Percentiles rank a stretch among this genome's conserved stretches.
Conservation (phyloP, 1,284 basidiomycete genomes). For the Ustilago sp. region DNA sequence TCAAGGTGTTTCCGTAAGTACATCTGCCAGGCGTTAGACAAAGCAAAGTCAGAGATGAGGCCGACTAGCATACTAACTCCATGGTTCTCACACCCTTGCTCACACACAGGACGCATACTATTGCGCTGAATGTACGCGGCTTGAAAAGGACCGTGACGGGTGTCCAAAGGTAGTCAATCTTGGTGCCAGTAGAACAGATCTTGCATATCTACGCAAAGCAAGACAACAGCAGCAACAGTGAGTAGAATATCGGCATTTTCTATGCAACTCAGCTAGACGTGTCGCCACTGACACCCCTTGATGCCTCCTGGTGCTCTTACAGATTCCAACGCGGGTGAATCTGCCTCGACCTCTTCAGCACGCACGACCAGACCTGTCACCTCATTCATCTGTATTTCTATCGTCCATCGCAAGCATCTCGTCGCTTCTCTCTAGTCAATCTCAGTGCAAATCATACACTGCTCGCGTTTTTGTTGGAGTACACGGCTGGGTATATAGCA, state of each 20-base stretch:
- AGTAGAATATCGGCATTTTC: conserved; percentile 2
- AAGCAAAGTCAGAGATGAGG: background rate
- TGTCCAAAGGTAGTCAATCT: conserved; percentile 99
- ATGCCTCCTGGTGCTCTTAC: background rate
- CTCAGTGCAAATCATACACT: background rate
- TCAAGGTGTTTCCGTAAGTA: conserved; percentile 63
- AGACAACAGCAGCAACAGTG: conserved; percentile 55
- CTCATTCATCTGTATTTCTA: conserved; percentile 35
- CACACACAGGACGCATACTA: conserved; percentile 66
- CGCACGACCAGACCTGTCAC: background rate
- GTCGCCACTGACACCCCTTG: background rate
- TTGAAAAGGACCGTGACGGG: conserved; percentile 97
- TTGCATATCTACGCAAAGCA: conserved; percentile 61
- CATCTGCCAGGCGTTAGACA: background rate
- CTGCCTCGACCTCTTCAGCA: background rate
- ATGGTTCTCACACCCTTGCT: background rate
- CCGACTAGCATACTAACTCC: background rate
- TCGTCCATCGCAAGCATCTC: conserved; percentile 4
- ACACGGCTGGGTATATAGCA: background rate
- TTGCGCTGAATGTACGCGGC: conserved; percentile 78
- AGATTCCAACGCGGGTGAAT: conserved; percentile 38
- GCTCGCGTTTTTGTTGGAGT: background rate
- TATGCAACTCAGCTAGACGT: background rate
- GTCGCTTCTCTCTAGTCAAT: background rate
- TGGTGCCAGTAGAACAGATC: conserved; percentile 73